Evolutionary conservation across 306 rosid species (phyloP).

Genomic region (Sicyos edulis): DNA sequence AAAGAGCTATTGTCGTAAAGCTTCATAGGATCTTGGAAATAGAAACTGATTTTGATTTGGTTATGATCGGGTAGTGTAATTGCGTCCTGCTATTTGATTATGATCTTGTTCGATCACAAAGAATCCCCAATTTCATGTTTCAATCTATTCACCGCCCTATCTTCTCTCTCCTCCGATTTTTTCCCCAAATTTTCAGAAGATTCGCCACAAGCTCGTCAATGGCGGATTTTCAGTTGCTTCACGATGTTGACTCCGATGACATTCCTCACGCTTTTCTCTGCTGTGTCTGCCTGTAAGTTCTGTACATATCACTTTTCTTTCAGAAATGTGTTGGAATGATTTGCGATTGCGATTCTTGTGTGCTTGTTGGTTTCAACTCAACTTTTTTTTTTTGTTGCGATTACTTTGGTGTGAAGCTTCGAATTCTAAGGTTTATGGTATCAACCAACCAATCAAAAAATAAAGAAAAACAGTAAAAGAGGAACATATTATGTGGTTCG

Average conservation of each 20-base stretch:
- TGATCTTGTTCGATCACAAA: not conserved
- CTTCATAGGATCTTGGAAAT: too few species aligned
- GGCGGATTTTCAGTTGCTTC: constrained; percentile 23
- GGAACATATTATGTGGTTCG: too few species aligned
- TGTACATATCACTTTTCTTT: too few species aligned
- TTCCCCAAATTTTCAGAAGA: not conserved
- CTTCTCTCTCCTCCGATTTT: not conserved
- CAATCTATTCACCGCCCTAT: not conserved
- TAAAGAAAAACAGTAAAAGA: too few species aligned
- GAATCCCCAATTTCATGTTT: not conserved
- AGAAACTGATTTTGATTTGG: not conserved
- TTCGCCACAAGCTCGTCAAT: constrained; percentile 11
- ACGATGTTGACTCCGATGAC: constrained; percentile 32
- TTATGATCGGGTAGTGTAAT: not conserved
- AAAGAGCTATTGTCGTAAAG: too few species aligned
- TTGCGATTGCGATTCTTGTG: not conserved
- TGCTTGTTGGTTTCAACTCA: not conserved
- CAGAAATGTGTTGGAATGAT: not conserved
- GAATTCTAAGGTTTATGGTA: too few species aligned
- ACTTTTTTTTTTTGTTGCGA: too few species aligned
- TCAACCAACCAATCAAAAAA: too few species aligned
- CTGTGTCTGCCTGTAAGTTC: constrained; percentile 68
- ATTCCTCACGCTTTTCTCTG: constrained; percentile 52
- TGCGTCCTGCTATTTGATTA: not conserved
- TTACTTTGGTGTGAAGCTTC: too few species aligned